Base-by-base conservation (phyloP, 345 rosid genomes). In the Tarenaya hassleriana region DNA sequence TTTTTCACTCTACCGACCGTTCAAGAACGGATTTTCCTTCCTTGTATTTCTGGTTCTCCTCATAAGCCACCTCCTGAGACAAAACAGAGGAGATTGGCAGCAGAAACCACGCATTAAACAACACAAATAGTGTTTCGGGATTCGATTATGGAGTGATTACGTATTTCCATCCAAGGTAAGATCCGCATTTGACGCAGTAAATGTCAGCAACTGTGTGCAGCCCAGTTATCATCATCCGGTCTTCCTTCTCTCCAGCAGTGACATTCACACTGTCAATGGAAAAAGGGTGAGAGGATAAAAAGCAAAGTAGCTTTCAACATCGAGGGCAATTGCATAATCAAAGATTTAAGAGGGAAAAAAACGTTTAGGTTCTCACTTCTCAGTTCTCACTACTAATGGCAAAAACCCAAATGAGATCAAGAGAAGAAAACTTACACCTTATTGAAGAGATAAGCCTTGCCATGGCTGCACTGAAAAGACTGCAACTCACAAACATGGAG, bases 401-500 rank as follows among this genome's bases (percentile, higher is more conserved):
- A n/a, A n/a, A 50, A 29, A 10, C 33, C 32, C 21, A 38, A 24
- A 40, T 6, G 39, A 41, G 33, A 66, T 34, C 41, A 4, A 16
- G 5, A 53, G 61, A 47, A 75, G 68, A 75, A 69, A 64, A 74
- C 97, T 92, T 88, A 92, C 98, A 88, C 98, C 60, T 83, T 72
- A 47, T 38, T 63, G 81, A 88, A 92, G 73, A 92, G 97, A 70
- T 85, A 92, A 59, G 98, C 98, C 74, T 68, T 73, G 74, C 96
- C 96, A 71, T 88, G 79, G 73, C 75, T 79, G 86, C 71, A 1
- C 51, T 73, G 84, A 79, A 88, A 92, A 48, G 83, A 51, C 98
- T 92, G 84, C 68, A 73, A 49, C 51, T 47, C 10, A n/a, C n/a
- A n/a, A n/a, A n/a, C n/a, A n/a, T n/a, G n/a, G n/a, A n/a, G 29